Conservation (phyloP, 2,329 filamentous ascomycete genomes). For the Sarocladium kiliense region DNA sequence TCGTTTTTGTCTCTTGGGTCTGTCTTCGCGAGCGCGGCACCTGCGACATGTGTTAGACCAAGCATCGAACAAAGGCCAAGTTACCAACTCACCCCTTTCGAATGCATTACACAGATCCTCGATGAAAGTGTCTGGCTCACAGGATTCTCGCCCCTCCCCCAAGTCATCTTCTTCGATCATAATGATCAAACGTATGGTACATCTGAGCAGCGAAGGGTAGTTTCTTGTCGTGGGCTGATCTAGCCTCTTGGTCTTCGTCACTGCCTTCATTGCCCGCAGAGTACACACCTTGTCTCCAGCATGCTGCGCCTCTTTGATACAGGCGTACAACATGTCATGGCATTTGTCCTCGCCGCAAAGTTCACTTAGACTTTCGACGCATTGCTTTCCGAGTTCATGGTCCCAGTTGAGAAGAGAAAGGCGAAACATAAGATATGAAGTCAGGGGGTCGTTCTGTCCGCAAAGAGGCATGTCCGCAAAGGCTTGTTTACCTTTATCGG, state of each 20-base stretch:
- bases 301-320: constrained; percentile 70
- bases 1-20: constrained; percentile 32
- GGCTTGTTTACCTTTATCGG: constrained; percentile 21
- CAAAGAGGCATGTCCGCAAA: constrained; percentile 55
- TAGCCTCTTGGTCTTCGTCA: constrained; percentile 22
- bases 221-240: constrained; percentile 19
- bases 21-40: constrained; percentile 23
- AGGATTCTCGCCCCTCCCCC: neutral
- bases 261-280: constrained; percentile 28
- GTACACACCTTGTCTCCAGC: constrained; percentile 57
- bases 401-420: constrained; percentile 58
- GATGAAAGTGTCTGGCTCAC: constrained; percentile 15
- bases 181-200: constrained; percentile 46
- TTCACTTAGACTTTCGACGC: constrained; percentile 56
- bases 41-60: constrained; percentile 14
- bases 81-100: constrained; percentile 33
- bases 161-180: constrained; percentile 30
- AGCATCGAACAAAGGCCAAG: too few relatives aligned
- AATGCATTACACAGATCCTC: constrained; percentile 51
- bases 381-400: constrained; percentile 52
- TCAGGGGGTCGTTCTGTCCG: constrained; percentile 57
- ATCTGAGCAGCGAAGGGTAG: constrained; percentile 36
- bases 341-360: constrained; percentile 39
- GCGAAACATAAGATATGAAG: constrained; percentile 72
- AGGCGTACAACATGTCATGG: constrained; percentile 69